Percentiles rank a stretch among this genome's conserved stretches.
These are phyloP conservation scores for Exophiala mesophila DNA, from an alignment of 2,329 filamentous ascomycete genomes.

Conservation along the genomic window DNA sequence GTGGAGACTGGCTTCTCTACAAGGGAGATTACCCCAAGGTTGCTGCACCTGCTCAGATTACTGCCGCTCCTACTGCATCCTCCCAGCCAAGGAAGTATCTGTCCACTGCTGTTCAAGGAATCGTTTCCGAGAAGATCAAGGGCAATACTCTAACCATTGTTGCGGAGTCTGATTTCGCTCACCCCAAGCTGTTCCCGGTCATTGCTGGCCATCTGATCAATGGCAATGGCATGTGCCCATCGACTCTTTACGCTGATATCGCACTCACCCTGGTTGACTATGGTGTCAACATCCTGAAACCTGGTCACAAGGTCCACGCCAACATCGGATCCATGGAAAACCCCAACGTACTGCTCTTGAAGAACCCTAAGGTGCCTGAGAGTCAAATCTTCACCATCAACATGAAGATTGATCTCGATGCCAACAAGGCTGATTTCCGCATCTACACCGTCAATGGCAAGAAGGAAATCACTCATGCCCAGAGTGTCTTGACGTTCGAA, in stretches of 20 bases:
- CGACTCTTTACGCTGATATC: slow-evolving; percentile 59
- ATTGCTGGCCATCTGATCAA: slow-evolving; percentile 65
- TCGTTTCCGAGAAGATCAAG: slow-evolving; percentile 59
- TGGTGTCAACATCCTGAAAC: slow-evolving; percentile 25
- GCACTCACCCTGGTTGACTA: slow-evolving; percentile 63
- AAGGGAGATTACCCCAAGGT: slow-evolving; percentile 55
- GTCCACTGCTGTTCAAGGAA: slow-evolving; percentile 61
- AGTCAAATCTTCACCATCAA: slow-evolving; percentile 22
- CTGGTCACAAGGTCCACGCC: slow-evolving; percentile 26
- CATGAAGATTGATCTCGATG: slow-evolving; percentile 26
- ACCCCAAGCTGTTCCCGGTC: slow-evolving; percentile 58
- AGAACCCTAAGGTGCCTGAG: slow-evolving; percentile 27
- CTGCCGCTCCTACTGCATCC: slow-evolving; percentile 36
- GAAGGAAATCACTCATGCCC: slow-evolving; percentile 28
- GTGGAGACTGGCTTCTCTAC: slow-evolving; percentile 65
- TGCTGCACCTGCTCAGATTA: slow-evolving; percentile 35
- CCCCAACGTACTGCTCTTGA: slow-evolving; percentile 25
- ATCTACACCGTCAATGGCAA: slow-evolving; percentile 26
- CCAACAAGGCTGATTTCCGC: slow-evolving; percentile 26
- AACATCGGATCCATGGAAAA: slow-evolving; percentile 29
- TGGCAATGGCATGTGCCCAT: slow-evolving; percentile 61
- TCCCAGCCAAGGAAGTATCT: slow-evolving; percentile 52
- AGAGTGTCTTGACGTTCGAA: slow-evolving; percentile 30
- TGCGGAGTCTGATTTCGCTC: slow-evolving; percentile 61
- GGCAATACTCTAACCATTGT: slow-evolving; percentile 56